Percentiles rank a stretch among this genome's conserved stretches.
Conservation (phyloP, 176 grass and related monocot genomes). For the Oryza officinalis region DNA sequence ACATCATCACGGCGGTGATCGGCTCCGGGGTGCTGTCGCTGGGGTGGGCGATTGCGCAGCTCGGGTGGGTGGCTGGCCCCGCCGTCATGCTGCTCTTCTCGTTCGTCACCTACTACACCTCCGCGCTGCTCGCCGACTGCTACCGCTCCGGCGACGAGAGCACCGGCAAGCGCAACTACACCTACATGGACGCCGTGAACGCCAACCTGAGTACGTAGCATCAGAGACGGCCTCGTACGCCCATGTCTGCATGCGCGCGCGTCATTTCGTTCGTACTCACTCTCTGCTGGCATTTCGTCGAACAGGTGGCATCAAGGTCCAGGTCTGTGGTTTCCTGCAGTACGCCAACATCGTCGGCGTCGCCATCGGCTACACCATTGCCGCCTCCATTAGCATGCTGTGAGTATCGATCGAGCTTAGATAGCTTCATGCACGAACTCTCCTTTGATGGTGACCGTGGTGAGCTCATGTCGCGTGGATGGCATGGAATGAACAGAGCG, state of each 20-base stretch:
- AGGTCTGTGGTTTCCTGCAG: slow-evolving; percentile 86
- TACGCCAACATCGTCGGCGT: slow-evolving; percentile 97
- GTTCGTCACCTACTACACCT: slow-evolving; percentile 92
- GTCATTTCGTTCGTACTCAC: not conserved
- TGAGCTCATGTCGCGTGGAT: not conserved
- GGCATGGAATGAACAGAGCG: slow-evolving; percentile 35
- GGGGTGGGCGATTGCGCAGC: slow-evolving; percentile 89
- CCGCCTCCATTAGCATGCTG: slow-evolving; percentile 97
- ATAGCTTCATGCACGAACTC: not conserved
- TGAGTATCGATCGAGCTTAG: slow-evolving; percentile 36
- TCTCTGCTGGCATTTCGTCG: slow-evolving; percentile 7
- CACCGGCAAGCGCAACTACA: slow-evolving; percentile 92
- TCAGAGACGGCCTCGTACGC: not conserved
- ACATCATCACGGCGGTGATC: slow-evolving; percentile 97
- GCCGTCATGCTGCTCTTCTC: slow-evolving; percentile 96
- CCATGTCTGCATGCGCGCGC: not conserved
- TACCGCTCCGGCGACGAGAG: slow-evolving; percentile 74
- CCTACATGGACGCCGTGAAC: slow-evolving; percentile 95
- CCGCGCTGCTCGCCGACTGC: slow-evolving; percentile 76
- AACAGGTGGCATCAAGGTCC: slow-evolving; percentile 86
- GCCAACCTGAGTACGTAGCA: slow-evolving; percentile 66
- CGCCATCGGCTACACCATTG: slow-evolving; percentile 98
- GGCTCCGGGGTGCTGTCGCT: slow-evolving; percentile 85
- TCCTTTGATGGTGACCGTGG: not conserved
- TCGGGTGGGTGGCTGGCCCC: slow-evolving; percentile 91